Conservation (phyloP, 2,329 filamentous ascomycete genomes). For the Colletotrichum lindemuthianum region DNA sequence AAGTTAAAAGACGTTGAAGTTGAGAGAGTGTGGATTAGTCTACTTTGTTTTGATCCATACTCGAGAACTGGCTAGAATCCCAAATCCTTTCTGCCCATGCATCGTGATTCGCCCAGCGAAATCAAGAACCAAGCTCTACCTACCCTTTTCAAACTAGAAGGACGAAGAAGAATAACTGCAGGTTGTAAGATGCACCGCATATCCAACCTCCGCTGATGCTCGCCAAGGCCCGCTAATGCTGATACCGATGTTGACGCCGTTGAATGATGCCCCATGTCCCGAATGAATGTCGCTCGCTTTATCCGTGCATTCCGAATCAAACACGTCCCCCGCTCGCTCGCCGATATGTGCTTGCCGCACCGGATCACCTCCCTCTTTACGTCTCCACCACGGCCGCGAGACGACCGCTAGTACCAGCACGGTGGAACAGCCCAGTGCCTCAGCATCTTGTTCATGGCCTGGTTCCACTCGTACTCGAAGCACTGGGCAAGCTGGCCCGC, state of each 20-base stretch:
- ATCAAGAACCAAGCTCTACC: background rate
- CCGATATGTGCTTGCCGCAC: conserved; percentile 54
- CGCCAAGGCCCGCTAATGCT: background rate
- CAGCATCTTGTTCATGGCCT: conserved; percentile 72
- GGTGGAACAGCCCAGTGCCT: conserved; percentile 74
- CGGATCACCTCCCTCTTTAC: conserved; percentile 45
- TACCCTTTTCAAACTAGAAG: background rate
- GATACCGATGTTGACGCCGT: background rate
- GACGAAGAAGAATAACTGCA: too few species aligned
- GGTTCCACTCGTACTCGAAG: conserved; percentile 74
- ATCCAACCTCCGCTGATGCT: conserved; percentile 1
- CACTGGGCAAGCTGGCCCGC: conserved; percentile 68
- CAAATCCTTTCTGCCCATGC: too few species aligned
- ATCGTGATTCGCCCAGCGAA: background rate
- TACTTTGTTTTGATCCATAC: too few species aligned
- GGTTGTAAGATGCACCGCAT: conserved; percentile 2
- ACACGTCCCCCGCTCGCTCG: conserved; percentile 59
- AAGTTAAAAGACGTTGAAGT: too few species aligned
- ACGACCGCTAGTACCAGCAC: conserved; percentile 50
- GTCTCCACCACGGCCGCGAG: conserved; percentile 40
- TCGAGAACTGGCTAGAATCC: too few species aligned
- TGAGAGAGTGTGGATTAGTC: too few species aligned
- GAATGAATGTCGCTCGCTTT: background rate
- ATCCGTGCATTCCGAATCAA: background rate
- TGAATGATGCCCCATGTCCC: background rate